Evolutionary conservation across 177 flowering plant species (phyloP).

Genomic region (Vitis hybrid): DNA sequence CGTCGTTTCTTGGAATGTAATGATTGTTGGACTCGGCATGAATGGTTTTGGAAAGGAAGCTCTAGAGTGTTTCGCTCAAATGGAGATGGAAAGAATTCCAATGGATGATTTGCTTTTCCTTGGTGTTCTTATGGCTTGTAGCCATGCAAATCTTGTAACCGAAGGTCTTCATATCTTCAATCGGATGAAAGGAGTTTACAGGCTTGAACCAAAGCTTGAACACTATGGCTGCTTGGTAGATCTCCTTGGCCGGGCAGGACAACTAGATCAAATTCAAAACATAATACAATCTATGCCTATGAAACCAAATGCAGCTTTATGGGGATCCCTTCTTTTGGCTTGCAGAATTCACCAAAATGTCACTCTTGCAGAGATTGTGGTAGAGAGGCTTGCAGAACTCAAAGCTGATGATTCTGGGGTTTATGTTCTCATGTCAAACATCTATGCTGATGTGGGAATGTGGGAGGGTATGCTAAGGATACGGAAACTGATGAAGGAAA

Average conservation of each 20-base stretch:
- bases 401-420: slow-evolving; percentile 32
- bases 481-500: slow-evolving; percentile 21
- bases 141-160: slow-evolving; percentile 32
- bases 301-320: slow-evolving; percentile 24
- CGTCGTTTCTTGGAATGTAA: slow-evolving; percentile 30
- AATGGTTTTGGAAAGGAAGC: slow-evolving; percentile 32
- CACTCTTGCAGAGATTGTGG: slow-evolving; percentile 21
- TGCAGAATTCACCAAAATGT: slow-evolving; percentile 24
- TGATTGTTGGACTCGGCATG: slow-evolving; percentile 38
- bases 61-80: slow-evolving; percentile 25
- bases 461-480: slow-evolving; percentile 23
- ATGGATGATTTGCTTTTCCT: slow-evolving; percentile 35
- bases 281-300: slow-evolving; percentile 31
- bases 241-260: slow-evolving; percentile 39
- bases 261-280: slow-evolving; percentile 22
- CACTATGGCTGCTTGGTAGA: slow-evolving; percentile 47
- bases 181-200: slow-evolving; percentile 20
- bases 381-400: slow-evolving; percentile 26
- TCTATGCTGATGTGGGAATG: slow-evolving; percentile 32
- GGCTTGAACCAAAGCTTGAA: slow-evolving; percentile 33
- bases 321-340: slow-evolving; percentile 43
- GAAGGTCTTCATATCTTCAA: slow-evolving; percentile 30
- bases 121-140: slow-evolving; percentile 35
- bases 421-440: slow-evolving; percentile 38
- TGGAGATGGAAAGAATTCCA: slow-evolving; percentile 20